Evolutionary conservation across 352 stramenopile species (phyloP).

Genomic region (Phytophthora brassicae): DNA sequence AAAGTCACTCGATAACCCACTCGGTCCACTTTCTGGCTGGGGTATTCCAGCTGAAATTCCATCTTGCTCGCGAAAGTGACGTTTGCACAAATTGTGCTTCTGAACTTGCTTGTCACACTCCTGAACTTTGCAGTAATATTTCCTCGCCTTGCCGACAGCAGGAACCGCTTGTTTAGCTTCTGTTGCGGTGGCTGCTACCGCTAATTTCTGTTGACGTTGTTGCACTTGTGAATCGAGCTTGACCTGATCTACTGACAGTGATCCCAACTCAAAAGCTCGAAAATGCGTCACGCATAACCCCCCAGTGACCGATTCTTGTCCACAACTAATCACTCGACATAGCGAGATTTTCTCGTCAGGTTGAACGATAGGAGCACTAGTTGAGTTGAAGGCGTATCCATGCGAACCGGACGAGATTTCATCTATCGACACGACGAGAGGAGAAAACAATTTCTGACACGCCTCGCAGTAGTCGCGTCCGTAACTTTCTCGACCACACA

Average conservation of each 20-base stretch:
- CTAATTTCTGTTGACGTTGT: conserved; percentile 26
- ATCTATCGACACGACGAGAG: conserved; percentile 47
- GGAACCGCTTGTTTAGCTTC: conserved; percentile 21
- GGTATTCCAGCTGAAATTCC: conserved; percentile 11
- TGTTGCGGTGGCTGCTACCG: conserved; percentile 18
- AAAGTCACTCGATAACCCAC: conserved; percentile 3
- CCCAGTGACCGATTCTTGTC: conserved; percentile 22
- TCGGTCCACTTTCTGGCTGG: conserved; percentile 9
- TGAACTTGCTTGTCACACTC: conserved; percentile 68
- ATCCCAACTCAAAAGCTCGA: conserved; percentile 46
- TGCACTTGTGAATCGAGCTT: conserved; percentile 43
- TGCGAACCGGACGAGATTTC: conserved; percentile 17
- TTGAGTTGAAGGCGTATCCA: conserved; percentile 19
- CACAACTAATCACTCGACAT: conserved; percentile 52
- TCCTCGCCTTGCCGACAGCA: conserved; percentile 41
- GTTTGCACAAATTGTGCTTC: conserved; percentile 61
- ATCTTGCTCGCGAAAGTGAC: conserved; percentile 54
- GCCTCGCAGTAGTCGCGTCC: conserved; percentile 59
- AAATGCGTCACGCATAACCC: conserved; percentile 56
- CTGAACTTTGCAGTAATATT: conserved; percentile 70
- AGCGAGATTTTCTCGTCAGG: conserved; percentile 20
- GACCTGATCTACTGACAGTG: conserved; percentile 63
- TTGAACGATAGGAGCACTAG: conserved; percentile 13
- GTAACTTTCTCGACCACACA: conserved; percentile 57
- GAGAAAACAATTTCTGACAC: conserved; percentile 63